These are phyloP conservation scores for Leccinum variabile DNA, from an alignment of 1,284 basidiomycete species.

Conservation along the genomic window DNA sequence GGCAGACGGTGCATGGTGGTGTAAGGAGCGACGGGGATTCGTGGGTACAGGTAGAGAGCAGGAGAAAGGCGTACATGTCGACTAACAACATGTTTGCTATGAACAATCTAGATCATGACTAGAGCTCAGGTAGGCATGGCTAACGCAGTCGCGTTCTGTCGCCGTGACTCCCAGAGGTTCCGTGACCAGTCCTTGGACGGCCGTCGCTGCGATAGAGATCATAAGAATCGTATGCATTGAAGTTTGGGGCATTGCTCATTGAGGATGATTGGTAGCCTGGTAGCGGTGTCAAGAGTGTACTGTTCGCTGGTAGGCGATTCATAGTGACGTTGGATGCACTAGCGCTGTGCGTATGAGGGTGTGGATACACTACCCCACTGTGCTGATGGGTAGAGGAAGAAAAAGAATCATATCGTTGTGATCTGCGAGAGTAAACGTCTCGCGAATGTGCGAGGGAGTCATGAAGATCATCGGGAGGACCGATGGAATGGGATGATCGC, in stretches of 20 bases:
- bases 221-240: conserved; percentile 25
- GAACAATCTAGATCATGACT: conserved; percentile 13
- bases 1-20: conserved; percentile 3
- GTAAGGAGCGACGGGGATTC: conserved; percentile 3
- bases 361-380: conserved; percentile 17
- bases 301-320: conserved; percentile 43
- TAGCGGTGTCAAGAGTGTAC: conserved; percentile 51
- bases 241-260: conserved; percentile 10
- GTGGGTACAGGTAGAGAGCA: background rate
- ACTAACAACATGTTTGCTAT: conserved; percentile 3
- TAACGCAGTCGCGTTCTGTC: conserved; percentile 28
- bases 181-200: conserved; percentile 25
- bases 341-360: conserved; percentile 15
- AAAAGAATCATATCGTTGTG: conserved; percentile 31
- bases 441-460: conserved; percentile 20
- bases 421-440: conserved; percentile 27
- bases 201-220: conserved; percentile 18
- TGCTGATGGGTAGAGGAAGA: conserved; percentile 21
- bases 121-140: conserved; percentile 16
- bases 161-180: conserved; percentile 21
- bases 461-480: conserved; percentile 21
- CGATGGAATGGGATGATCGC: conserved; percentile 15
- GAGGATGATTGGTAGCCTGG: conserved; percentile 42
- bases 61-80: background rate
- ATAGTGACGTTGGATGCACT: conserved; percentile 18